phyloP scores from a whole-genome alignment of 1,284 basidiomycete species.

The Ustilago nuda region DNA sequence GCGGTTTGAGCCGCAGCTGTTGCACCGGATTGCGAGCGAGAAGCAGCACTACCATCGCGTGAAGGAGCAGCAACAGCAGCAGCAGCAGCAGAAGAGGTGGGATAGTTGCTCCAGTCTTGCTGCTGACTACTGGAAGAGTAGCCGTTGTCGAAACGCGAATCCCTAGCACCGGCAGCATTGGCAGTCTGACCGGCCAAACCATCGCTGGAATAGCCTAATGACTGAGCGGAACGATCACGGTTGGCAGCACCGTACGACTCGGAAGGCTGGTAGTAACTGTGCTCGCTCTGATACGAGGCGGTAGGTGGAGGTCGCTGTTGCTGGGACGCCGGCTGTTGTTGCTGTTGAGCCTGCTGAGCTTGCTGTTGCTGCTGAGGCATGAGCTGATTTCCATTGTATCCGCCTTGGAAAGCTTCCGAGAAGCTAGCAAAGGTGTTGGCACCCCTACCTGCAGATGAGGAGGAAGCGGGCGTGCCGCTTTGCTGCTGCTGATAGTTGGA shows the following conservation, averaged over 20 bases:
- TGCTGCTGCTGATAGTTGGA: conserved; percentile 33
- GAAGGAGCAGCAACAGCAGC: conserved; percentile 1
- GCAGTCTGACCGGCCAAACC: conserved; percentile 15
- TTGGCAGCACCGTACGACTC: conserved; percentile 35
- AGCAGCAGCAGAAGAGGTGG: conserved; percentile 16
- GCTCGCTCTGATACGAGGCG: conserved; percentile 41
- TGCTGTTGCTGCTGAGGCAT: conserved; percentile 34
- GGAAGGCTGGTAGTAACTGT: conserved; percentile 44
- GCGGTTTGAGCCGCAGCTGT: conserved; percentile 18
- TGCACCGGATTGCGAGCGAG: conserved; percentile 22
- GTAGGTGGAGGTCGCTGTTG: conserved; percentile 30
- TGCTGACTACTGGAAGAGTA: conserved; percentile 35
- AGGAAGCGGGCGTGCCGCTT: conserved; percentile 29
- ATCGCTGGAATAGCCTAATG: conserved; percentile 28
- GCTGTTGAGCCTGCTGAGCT: conserved; percentile 24
- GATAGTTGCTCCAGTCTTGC: conserved; percentile 47
- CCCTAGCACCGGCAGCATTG: conserved; percentile 11
- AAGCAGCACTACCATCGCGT: conserved; percentile 16
- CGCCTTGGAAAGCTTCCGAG: conserved; percentile 38
- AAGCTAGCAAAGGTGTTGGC: conserved; percentile 48
- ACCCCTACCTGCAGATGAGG: conserved; percentile 35
- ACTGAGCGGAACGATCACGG: conserved; percentile 33
- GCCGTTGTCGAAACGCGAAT: conserved; percentile 36
- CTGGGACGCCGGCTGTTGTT: conserved; percentile 16
- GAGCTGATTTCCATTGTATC: conserved; percentile 42